phyloP scores from a whole-genome alignment of 257 asterid species.

The Pogostemon cablin region DNA sequence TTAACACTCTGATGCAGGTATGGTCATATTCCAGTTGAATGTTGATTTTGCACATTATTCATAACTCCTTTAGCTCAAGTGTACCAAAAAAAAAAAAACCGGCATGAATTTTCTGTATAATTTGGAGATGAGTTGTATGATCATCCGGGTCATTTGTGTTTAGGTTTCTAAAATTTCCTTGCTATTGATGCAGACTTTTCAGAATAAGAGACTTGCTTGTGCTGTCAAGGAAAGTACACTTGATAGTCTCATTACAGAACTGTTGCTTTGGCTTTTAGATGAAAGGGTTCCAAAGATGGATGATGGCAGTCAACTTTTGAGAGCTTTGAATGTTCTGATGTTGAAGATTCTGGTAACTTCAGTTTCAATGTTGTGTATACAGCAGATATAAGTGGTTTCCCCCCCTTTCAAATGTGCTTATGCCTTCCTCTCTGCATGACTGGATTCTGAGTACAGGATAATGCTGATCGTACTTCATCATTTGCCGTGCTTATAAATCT shows the following conservation, averaged over 20 bases:
- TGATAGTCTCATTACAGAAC: conserved; percentile 90
- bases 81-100: conserved; percentile 6
- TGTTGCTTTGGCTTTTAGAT: conserved; percentile 97
- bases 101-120: conserved; percentile 3
- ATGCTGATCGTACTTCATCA: conserved; percentile 95
- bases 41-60: conserved; percentile 17
- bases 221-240: conserved; percentile 91
- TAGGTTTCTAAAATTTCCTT: conserved; percentile 22
- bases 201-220: conserved; percentile 85
- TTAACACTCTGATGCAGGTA: conserved; percentile 98
- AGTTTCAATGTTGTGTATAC: conserved; percentile 3
- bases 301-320: conserved; percentile 97
- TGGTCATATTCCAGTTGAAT: conserved; percentile 13
- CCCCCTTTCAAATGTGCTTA: conserved; percentile 20
- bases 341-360: conserved; percentile 81
- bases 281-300: conserved; percentile 98
- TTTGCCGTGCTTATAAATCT: conserved; percentile 91
- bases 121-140: neutral
- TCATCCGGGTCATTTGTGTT: neutral
- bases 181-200: conserved; percentile 73
- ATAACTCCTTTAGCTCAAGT: conserved; percentile 19
- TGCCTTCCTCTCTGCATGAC: conserved; percentile 27
- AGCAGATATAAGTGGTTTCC: neutral
- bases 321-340: conserved; percentile 97
- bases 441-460: conserved; percentile 59